phyloP scores from a whole-genome alignment of 768 basidiomycete species.

The Rickenella mellea region DNA sequence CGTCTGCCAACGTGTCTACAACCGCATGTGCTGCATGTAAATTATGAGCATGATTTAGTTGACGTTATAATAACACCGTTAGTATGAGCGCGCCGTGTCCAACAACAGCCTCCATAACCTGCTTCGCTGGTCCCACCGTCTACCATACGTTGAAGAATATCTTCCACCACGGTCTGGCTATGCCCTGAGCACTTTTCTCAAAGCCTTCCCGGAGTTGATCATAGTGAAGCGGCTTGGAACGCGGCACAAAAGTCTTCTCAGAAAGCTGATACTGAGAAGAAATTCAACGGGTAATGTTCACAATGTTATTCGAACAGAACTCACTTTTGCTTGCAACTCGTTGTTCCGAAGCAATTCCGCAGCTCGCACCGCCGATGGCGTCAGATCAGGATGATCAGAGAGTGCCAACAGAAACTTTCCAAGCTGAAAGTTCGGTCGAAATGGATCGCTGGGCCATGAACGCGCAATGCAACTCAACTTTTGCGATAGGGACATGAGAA shows the following conservation, averaged over 20 bases:
- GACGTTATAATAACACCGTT: background rate
- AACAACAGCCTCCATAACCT: too few relatives aligned
- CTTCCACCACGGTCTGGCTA: constrained; percentile 78
- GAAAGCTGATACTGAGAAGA: constrained; percentile 54
- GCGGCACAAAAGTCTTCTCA: constrained; percentile 52
- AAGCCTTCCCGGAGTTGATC: constrained; percentile 63
- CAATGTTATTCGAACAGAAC: constrained; percentile 4
- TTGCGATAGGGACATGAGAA: too few relatives aligned
- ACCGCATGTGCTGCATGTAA: background rate
- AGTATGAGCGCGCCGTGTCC: background rate
- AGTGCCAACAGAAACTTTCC: constrained; percentile 55
- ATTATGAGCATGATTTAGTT: background rate
- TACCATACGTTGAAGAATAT: constrained; percentile 73
- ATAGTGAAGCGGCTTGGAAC: constrained; percentile 67
- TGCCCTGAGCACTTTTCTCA: constrained; percentile 69
- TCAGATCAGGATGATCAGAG: constrained; percentile 59
- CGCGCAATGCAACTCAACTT: constrained; percentile 47
- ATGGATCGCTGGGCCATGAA: constrained; percentile 63
- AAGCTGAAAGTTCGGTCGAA: constrained; percentile 70
- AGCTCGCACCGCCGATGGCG: constrained; percentile 49
- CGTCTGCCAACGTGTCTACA: too few relatives aligned
- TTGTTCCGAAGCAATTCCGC: constrained; percentile 46
- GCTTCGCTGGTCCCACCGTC: constrained; percentile 8
- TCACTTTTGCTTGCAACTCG: constrained; percentile 49
- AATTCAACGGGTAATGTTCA: constrained; percentile 6